A percentile compares a stretch with the other conserved stretches of the same genome.
phyloP scores from a whole-genome alignment of 2,329 filamentous ascomycete species.

The Claviceps monticola region DNA sequence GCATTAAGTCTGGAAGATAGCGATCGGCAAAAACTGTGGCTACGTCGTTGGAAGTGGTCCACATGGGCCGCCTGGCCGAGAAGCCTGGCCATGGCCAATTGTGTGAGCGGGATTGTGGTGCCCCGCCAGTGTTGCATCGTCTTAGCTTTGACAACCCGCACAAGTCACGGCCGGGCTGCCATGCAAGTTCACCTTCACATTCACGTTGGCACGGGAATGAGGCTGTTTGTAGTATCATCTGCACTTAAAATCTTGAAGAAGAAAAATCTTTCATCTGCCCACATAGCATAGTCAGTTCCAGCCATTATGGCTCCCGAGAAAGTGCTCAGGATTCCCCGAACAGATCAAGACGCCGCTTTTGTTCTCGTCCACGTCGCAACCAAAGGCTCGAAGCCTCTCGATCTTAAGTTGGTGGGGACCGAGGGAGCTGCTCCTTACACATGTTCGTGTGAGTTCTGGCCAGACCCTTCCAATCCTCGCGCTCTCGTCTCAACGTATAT shows the following conservation, averaged over 20 bases:
- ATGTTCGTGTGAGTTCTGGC: constrained; percentile 33
- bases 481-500: neutral
- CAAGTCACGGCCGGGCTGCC: neutral
- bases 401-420: constrained; percentile 54
- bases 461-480: neutral
- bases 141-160: neutral
- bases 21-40: too few species aligned
- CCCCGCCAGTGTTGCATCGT: too few species aligned
- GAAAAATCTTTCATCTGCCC: neutral
- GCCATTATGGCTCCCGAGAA: constrained; percentile 12
- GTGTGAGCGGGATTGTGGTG: too few species aligned
- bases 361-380: constrained; percentile 47
- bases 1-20: too few species aligned
- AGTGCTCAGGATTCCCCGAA: constrained; percentile 46
- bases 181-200: neutral
- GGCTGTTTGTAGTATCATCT: neutral
- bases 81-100: too few species aligned
- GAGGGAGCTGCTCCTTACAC: constrained; percentile 50
- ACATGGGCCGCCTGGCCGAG: too few species aligned
- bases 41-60: too few species aligned
- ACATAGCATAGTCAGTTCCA: neutral
- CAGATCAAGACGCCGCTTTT: constrained; percentile 35
- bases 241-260: neutral
- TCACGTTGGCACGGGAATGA: neutral
- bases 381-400: constrained; percentile 37